Conservation (phyloP, 257 asterid genomes). For the Fraxinus cuspidata region DNA sequence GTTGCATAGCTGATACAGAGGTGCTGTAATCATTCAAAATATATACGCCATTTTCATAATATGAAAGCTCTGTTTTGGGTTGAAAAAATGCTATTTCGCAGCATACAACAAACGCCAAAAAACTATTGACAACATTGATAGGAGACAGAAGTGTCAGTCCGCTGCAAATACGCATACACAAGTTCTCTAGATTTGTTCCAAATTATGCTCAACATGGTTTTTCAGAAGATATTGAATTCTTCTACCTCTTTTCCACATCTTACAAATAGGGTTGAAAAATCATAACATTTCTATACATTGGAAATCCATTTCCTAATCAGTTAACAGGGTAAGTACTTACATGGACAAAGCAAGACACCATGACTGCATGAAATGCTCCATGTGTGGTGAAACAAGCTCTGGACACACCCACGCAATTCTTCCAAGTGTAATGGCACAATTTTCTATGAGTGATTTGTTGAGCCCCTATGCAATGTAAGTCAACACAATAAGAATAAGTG, state of each 20-base stretch:
- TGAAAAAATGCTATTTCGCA: not conserved
- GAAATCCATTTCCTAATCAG: constrained; percentile 2
- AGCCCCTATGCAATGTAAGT: constrained; percentile 52
- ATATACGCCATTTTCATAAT: not conserved
- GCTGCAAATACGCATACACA: not conserved
- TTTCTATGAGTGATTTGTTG: constrained; percentile 89
- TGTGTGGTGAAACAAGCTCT: constrained; percentile 86
- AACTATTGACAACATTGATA: constrained; percentile 5
- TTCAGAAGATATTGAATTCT: constrained; percentile 4
- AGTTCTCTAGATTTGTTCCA: not conserved
- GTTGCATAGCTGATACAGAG: not conserved
- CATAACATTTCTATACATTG: not conserved
- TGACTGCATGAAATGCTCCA: constrained; percentile 96
- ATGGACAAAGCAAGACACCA: constrained; percentile 91
- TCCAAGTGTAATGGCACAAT: constrained; percentile 91
- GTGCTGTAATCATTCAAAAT: not conserved
- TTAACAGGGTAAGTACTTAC: constrained; percentile 48
- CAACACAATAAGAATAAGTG: constrained; percentile 32
- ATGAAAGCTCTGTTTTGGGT: not conserved
- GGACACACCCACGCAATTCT: constrained; percentile 95
- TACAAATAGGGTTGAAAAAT: constrained; percentile 2
- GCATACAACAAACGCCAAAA: not conserved
- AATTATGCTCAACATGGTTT: constrained; percentile 8
- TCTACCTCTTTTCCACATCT: constrained; percentile 11
- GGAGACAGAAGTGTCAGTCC: constrained; percentile 1